Evolutionary conservation across 1,284 basidiomycete genomes (phyloP).

Genomic region (Heterobasidion annosum): DNA sequence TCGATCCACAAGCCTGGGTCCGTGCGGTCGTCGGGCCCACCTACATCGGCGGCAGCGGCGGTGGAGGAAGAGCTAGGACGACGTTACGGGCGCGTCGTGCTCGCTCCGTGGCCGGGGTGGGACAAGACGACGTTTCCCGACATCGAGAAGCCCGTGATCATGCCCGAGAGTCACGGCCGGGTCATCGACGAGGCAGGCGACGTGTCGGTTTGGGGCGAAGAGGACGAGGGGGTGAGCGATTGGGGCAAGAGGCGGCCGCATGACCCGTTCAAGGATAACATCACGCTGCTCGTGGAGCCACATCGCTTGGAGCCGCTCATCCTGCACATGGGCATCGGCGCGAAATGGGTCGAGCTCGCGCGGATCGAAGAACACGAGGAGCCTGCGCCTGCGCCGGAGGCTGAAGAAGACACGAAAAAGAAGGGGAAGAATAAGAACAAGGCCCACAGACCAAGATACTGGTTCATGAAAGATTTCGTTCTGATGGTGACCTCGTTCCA

Average conservation of each 20-base stretch:
- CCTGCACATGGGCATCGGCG: slow-evolving; percentile 43
- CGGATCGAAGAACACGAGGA: slow-evolving; percentile 18
- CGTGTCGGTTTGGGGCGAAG: neutral
- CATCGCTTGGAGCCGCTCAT: slow-evolving; percentile 27
- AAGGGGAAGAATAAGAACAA: slow-evolving; percentile 25
- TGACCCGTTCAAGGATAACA: slow-evolving; percentile 36
- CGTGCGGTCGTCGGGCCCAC: slow-evolving; percentile 1
- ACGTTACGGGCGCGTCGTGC: slow-evolving; percentile 35
- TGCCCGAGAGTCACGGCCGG: slow-evolving; percentile 28
- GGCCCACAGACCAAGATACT: slow-evolving; percentile 19
- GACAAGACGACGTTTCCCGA: slow-evolving; percentile 18
- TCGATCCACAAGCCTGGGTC: slow-evolving; percentile 17
- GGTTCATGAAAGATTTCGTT: slow-evolving; percentile 34
- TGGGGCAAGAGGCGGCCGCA: slow-evolving; percentile 20
- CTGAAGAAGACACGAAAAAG: slow-evolving; percentile 8
- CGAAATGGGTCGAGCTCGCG: slow-evolving; percentile 48
- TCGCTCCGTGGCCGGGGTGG: slow-evolving; percentile 39
- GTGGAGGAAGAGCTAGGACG: slow-evolving; percentile 43
- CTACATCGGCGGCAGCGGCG: slow-evolving; percentile 17
- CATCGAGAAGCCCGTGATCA: slow-evolving; percentile 24
- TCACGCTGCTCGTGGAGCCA: slow-evolving; percentile 39
- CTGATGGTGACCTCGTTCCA: slow-evolving; percentile 16
- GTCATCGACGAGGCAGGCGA: slow-evolving; percentile 18
- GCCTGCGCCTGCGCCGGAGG: neutral
- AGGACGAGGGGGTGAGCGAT: neutral